Evolutionary conservation across 805 yeast species (phyloP), one percentile per base, ranked within the genome.

Genomic region (Yarrowia sp.): DNA sequence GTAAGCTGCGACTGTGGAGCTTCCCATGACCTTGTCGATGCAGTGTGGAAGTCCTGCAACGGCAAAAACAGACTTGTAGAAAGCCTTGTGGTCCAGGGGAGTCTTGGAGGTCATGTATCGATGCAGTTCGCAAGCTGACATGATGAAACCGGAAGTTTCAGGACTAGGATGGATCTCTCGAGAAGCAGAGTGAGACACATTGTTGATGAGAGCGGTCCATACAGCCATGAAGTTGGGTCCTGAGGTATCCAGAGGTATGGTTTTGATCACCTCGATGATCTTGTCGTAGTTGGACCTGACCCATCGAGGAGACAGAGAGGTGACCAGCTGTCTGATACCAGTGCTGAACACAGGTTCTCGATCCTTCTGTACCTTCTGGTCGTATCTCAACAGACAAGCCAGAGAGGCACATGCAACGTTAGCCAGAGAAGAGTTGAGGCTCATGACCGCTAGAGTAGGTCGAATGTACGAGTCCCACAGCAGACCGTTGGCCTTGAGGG

Each of bases 381-480:
- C 65, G 32, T 15, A 41, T 9, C 65, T 10, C 10, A 59, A 8
- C 11, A 59, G 35, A 19, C 65, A 59, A 2, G 65, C 65, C 19
- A 59, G 12, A 45, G 65, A 59, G 4, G 65, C 65, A 35, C 65
- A 43, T 7, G 52, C 50, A 3, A 59, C 65, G n/a, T 32, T 43
- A 3, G 42, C 52, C 41, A 59, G 65, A 7, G 65, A 59, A 14
- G 65, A 26, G 12, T 43, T 45, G 26, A 49, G n/a, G 15, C 26
- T n/a, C 65, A 59, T 59, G 19, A 59, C 52, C 1, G 41, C 50
- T 2, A 59, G 65, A 8, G 65, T 26, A 12, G 67, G 67, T 1
- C 55, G 56, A 40, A 63, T 63, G 56, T 63, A 63, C 8, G 67
- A 63, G 45, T 63, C 56, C 67, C 67, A 63, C 26, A 63, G n/a